A percentile compares a stretch with the other conserved stretches of the same genome.
Conservation (phyloP, 106 monocot species). For the Xerophyta viscosa region DNA sequence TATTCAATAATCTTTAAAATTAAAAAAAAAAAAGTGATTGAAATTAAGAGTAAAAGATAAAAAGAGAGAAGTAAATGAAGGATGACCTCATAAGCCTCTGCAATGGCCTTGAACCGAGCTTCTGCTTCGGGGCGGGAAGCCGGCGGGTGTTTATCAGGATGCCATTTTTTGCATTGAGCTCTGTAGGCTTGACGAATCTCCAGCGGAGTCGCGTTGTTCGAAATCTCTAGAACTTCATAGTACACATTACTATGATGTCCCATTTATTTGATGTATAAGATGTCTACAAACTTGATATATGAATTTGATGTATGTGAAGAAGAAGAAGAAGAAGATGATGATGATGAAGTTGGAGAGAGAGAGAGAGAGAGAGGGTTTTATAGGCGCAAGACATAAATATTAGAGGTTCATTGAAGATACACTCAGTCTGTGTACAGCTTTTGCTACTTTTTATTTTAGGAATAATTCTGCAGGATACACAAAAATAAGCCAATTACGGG, state of each 20-base stretch:
- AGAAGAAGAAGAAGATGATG: background rate
- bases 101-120: conserved; percentile 49
- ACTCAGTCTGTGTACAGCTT: too few relatives aligned
- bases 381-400: too few relatives aligned
- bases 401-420: too few relatives aligned
- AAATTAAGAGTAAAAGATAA: too few relatives aligned
- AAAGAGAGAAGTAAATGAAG: background rate
- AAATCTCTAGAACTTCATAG: conserved; percentile 37
- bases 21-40: too few relatives aligned
- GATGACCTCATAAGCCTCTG: conserved; percentile 63
- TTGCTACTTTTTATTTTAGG: too few relatives aligned
- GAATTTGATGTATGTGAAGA: background rate
- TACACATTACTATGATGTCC: conserved; percentile 23
- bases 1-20: too few relatives aligned
- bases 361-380: conserved; percentile 1
- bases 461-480: too few relatives aligned
- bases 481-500: too few relatives aligned
- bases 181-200: conserved; percentile 53
- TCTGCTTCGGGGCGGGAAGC: conserved; percentile 50
- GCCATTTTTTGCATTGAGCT: conserved; percentile 50
- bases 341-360: background rate
- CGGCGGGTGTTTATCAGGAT: conserved; percentile 67
- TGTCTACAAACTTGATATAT: background rate
- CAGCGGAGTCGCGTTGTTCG: conserved; percentile 29
- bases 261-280: conserved; percentile 7